Conservation (phyloP, 2,329 filamentous ascomycete species). For the Colletotrichum kahawae region DNA sequence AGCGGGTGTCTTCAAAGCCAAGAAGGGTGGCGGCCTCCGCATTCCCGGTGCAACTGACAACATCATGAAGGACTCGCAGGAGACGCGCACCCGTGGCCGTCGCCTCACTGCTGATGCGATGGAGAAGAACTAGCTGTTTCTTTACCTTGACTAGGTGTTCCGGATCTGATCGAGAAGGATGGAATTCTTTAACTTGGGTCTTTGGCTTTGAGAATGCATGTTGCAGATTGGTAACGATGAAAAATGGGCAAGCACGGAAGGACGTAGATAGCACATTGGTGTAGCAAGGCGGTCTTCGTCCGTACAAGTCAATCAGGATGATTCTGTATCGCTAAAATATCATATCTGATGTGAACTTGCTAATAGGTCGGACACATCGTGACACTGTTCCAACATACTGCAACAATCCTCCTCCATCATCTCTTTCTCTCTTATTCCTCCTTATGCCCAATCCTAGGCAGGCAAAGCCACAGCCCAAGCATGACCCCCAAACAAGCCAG, state of each 20-base stretch:
- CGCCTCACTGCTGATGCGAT: neutral
- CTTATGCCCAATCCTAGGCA: constrained; percentile 48
- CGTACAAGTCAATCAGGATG: neutral
- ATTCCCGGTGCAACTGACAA: neutral
- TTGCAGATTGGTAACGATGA: neutral
- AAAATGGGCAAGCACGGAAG: neutral
- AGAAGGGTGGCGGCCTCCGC: neutral
- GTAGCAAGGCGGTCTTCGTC: neutral
- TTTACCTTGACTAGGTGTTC: neutral
- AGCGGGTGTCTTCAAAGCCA: neutral
- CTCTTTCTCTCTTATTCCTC: constrained; percentile 31
- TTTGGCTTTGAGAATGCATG: neutral
- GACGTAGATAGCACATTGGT: neutral
- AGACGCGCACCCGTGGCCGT: neutral
- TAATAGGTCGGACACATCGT: neutral
- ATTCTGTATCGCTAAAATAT: neutral
- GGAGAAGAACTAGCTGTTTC: neutral
- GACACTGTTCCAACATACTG: neutral
- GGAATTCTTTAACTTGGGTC: neutral
- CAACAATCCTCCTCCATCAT: neutral
- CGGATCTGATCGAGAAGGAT: neutral
- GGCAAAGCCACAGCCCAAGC: constrained; percentile 49
- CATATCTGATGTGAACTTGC: neutral
- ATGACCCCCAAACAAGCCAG: constrained; percentile 53
- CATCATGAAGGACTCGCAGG: neutral